Evolutionary conservation across 345 rosid species (phyloP), one percentile per base, ranked within the genome.

Genomic region (Corymbia maculata): DNA sequence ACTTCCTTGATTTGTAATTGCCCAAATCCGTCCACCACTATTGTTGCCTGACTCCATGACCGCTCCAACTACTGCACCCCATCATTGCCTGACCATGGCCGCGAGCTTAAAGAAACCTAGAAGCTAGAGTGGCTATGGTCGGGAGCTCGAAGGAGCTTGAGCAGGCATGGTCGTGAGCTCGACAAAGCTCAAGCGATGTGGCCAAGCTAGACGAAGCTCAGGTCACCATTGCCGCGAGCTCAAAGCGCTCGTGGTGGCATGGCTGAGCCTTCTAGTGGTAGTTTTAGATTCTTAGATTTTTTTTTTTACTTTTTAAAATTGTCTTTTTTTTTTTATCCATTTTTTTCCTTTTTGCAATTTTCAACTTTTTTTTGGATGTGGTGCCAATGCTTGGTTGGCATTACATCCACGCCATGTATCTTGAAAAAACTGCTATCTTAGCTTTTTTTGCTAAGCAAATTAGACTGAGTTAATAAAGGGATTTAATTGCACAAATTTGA

Each of bases 401-500:
- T 3, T 59, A 26, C 32, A 61, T 13, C 0, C 0, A 2, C 6
- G 30, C 16, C 32, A 13, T 28, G 0, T 57, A 9, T 57, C 9
- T 57, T 9, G 13, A 5, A 57, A 55, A 52, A 19, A 1, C 5
- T 4, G 52, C 52, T 24, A 53, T 4, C 24, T 55, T 5, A 55
- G 0, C 3, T n/a, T 9, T 59, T 26, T 61, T 61, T 16, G 0
- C 28, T 61, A 28, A 16, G 2, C 4, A 61, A 61, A 61, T 61
- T 8, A 61, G 0, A 61, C 0, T 3, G 0, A 61, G 13, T 12
- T 61, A 6, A 61, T 0, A 3, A 0, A 61, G 8, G 4, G 7
- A 12, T 0, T 61, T 61, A 0, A 13, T 28, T 61, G 2, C 17
- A 28, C 2, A 3, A 61, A 28, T 12, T 28, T 61, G 2, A 61